Evolutionary conservation across 306 rosid genomes (phyloP).

Genomic region (Echinosophora koreensis): DNA sequence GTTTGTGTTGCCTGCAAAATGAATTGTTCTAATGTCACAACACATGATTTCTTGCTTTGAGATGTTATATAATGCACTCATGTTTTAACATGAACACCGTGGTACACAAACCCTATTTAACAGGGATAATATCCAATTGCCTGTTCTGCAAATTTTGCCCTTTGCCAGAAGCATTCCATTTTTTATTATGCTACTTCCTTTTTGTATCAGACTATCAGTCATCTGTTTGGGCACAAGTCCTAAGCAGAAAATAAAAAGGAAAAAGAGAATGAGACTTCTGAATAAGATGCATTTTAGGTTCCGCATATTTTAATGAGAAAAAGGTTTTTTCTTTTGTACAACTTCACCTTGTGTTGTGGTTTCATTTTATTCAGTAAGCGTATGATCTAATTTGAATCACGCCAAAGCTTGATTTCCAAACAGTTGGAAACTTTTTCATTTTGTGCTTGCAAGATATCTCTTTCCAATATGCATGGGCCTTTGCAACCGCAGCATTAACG

Average conservation of each 20-base stretch:
- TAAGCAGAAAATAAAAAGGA: not conserved
- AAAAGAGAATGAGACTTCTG: not conserved
- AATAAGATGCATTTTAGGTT: not conserved
- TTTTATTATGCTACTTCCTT: not conserved
- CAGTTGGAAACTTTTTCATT: not conserved
- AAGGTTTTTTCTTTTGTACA: not conserved
- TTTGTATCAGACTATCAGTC: not conserved
- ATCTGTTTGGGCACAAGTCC: not conserved
- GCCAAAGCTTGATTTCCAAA: not conserved
- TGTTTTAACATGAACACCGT: not conserved
- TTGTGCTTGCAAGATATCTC: not conserved
- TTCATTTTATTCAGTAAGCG: not conserved
- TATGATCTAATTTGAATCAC: not conserved
- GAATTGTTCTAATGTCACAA: constrained; percentile 11
- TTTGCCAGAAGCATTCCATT: not conserved
- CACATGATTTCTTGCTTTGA: not conserved
- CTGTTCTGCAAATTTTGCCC: not conserved
- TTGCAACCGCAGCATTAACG: not conserved
- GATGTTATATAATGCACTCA: not conserved
- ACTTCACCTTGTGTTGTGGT: not conserved
- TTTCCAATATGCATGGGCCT: not conserved
- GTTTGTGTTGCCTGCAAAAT: not conserved
- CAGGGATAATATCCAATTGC: not conserved
- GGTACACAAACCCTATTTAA: not conserved
- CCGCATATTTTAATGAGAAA: not conserved